Conservation (phyloP, 345 rosid species). For the Corchorus olitorius region DNA sequence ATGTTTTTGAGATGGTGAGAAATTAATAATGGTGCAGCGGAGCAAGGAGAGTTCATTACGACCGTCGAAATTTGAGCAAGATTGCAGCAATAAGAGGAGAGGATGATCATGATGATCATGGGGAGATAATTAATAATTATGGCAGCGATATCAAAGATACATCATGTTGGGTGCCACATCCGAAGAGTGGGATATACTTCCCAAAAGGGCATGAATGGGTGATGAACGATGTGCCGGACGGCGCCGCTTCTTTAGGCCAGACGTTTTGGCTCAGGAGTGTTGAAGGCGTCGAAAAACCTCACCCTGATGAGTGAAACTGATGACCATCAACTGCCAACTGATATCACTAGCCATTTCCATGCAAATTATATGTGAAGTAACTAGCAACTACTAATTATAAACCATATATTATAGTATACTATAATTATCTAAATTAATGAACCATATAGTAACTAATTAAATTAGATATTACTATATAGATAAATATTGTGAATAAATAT, state of each 20-base stretch:
- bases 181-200: conserved; percentile 63
- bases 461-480: neutral
- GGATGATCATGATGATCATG: neutral
- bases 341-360: neutral
- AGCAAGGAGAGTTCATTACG: neutral
- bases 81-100: neutral
- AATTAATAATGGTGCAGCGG: conserved; percentile 11
- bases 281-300: conserved; percentile 40
- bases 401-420: too few species aligned
- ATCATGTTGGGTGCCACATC: conserved; percentile 60
- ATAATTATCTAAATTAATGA: neutral
- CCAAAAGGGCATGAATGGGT: conserved; percentile 67
- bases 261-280: conserved; percentile 40
- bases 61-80: conserved; percentile 9
- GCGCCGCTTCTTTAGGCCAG: conserved; percentile 41
- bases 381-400: too few species aligned
- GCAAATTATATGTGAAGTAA: neutral
- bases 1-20: neutral
- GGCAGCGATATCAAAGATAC: neutral
- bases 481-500: neutral
- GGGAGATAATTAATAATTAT: neutral
- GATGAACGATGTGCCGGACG: conserved; percentile 57
- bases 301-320: conserved; percentile 23
- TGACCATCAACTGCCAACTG: neutral
- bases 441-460: too few species aligned